Conservation (phyloP, 2,329 filamentous ascomycete species). For the Aureobasidium subglaciale region DNA sequence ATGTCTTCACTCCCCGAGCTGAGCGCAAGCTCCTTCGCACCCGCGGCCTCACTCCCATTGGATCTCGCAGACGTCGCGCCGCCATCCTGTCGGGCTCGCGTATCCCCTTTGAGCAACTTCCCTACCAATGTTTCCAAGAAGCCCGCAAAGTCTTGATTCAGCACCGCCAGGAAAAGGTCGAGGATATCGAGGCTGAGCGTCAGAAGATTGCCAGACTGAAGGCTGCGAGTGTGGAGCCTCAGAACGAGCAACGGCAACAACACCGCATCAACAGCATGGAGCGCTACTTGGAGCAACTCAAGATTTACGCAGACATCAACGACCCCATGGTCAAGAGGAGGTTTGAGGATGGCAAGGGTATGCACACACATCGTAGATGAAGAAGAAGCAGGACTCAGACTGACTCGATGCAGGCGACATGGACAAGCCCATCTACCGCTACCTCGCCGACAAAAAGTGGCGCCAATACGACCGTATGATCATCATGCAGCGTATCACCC, state of each 20-base stretch:
- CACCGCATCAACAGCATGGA: conserved; percentile 62
- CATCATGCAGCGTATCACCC: conserved; percentile 74
- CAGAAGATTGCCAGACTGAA: conserved; percentile 62
- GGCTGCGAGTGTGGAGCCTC: conserved; percentile 35
- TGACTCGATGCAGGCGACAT: conserved; percentile 62
- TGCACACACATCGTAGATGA: conserved; percentile 21
- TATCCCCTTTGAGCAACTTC: conserved; percentile 85
- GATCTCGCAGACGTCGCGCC: conserved; percentile 72
- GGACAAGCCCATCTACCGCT: conserved; percentile 91
- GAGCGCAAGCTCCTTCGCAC: conserved; percentile 61
- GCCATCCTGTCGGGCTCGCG: conserved; percentile 47
- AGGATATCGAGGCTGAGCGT: conserved; percentile 60
- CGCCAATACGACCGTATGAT: conserved; percentile 71
- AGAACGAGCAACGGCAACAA: conserved; percentile 45
- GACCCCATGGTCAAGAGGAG: conserved; percentile 88
- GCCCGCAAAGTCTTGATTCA: conserved; percentile 73
- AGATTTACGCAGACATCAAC: conserved; percentile 89
- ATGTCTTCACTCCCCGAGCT: conserved; percentile 56
- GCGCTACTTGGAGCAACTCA: conserved; percentile 66
- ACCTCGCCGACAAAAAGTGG: conserved; percentile 85
- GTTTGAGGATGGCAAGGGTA: conserved; percentile 88
- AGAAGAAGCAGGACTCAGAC: neutral
- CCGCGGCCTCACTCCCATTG: conserved; percentile 53
- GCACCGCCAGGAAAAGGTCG: conserved; percentile 75
- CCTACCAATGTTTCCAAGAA: conserved; percentile 97